A percentile compares a stretch with the other conserved stretches of the same genome.
Conservation (phyloP, 371 early-diverging fungal genomes). For the Rhizomucor miehei region DNA sequence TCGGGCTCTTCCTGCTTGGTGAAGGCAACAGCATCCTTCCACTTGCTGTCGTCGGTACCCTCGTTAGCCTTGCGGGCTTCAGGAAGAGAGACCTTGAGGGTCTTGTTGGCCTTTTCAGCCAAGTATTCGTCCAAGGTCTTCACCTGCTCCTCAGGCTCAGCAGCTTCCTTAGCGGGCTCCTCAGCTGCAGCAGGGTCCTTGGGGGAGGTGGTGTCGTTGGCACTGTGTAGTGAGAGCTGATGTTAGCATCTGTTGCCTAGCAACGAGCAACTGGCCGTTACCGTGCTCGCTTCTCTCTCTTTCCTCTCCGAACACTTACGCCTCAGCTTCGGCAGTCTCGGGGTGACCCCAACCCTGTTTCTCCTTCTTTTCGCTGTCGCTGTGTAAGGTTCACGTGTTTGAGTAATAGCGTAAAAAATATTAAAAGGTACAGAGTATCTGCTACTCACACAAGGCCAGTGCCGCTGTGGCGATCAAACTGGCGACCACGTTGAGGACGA, state of each 20-base stretch:
- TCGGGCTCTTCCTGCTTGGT: constrained; percentile 68
- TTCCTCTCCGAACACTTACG: constrained; percentile 19
- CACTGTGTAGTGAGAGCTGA: constrained; percentile 8
- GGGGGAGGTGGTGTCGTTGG: constrained; percentile 28
- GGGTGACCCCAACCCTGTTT: constrained; percentile 78
- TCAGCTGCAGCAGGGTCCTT: constrained; percentile 46
- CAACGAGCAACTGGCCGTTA: not conserved
- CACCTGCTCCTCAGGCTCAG: constrained; percentile 67
- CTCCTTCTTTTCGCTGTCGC: constrained; percentile 84
- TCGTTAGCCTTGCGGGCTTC: constrained; percentile 79
- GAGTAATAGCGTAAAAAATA: not conserved
- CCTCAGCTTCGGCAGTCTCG: constrained; percentile 44
- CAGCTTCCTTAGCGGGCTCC: constrained; percentile 26
- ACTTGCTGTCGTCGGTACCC: constrained; percentile 72
- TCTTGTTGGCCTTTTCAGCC: constrained; percentile 67
- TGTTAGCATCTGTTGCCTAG: too few relatives aligned
- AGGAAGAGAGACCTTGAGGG: constrained; percentile 61
- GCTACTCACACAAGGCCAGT: constrained; percentile 62
- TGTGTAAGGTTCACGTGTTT: constrained; percentile 5
- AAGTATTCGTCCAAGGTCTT: constrained; percentile 82
- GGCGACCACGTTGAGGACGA: constrained; percentile 53
- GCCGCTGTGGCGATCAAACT: constrained; percentile 82
- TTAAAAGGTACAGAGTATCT: not conserved
- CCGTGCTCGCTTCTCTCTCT: not conserved
- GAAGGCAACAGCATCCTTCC: constrained; percentile 74